phyloP scores from a whole-genome alignment of 768 basidiomycete genomes.

The Hydnum rufescens region DNA sequence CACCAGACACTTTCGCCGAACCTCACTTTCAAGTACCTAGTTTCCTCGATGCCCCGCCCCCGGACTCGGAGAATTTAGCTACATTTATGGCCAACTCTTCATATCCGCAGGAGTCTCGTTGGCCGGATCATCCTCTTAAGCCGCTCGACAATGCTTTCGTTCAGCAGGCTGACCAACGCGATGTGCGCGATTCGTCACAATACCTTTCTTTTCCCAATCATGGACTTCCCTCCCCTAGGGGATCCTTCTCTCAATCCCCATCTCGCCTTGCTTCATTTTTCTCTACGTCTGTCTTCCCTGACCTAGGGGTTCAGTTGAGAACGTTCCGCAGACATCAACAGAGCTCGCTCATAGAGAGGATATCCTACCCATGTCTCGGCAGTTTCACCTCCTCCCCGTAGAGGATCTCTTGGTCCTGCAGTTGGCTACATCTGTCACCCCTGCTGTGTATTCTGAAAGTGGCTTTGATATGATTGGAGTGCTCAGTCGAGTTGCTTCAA shows the following conservation, averaged over 20 bases:
- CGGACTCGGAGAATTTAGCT: background rate
- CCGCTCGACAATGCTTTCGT: background rate
- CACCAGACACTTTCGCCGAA: background rate
- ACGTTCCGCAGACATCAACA: background rate
- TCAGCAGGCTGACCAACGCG: background rate
- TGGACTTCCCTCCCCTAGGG: too few relatives aligned
- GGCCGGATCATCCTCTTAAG: background rate
- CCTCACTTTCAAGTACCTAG: background rate
- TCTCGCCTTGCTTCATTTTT: too few relatives aligned
- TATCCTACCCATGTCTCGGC: background rate
- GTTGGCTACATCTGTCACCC: constrained; percentile 7
- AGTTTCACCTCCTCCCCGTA: background rate
- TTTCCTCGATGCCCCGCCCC: background rate
- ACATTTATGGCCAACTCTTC: background rate
- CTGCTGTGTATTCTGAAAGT: constrained; percentile 68
- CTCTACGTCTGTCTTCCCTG: too few relatives aligned
- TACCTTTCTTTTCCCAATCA: too few relatives aligned
- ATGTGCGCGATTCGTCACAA: background rate
- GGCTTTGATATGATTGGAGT: constrained; percentile 83
- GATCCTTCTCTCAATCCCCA: too few relatives aligned
- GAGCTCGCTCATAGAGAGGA: too few relatives aligned
- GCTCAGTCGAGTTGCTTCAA: constrained; percentile 52
- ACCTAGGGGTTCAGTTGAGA: background rate
- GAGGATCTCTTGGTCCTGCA: background rate
- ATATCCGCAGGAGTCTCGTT: background rate